These are phyloP conservation scores for Pseudoperonospora humuli DNA, from an alignment of 352 stramenopile genomes.

Conservation along the genomic window DNA sequence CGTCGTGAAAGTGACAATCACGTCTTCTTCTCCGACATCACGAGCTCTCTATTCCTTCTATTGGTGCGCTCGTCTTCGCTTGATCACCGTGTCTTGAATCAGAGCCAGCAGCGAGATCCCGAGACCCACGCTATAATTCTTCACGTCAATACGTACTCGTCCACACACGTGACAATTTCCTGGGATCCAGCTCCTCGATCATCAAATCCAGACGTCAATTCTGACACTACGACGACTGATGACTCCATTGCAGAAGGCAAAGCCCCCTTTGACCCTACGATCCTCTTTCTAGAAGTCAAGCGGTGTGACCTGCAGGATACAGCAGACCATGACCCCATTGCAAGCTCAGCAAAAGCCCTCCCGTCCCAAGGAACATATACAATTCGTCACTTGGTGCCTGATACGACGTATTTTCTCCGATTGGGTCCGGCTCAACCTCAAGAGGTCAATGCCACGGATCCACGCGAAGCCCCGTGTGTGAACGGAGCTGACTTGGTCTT, in stretches of 20 bases:
- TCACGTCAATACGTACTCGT: slow-evolving; percentile 22
- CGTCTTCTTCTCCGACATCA: slow-evolving; percentile 32
- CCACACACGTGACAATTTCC: slow-evolving; percentile 25
- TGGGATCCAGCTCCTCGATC: slow-evolving; percentile 13
- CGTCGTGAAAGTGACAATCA: slow-evolving; percentile 23
- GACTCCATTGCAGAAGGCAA: not conserved
- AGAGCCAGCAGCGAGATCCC: not conserved
- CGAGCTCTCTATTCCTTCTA: slow-evolving; percentile 23
- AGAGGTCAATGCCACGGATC: not conserved
- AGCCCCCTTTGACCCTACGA: not conserved
- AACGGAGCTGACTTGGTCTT: slow-evolving; percentile 20
- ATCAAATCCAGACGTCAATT: not conserved
- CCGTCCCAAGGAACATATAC: slow-evolving; percentile 33
- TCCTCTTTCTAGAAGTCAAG: slow-evolving; percentile 15
- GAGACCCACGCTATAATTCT: not conserved
- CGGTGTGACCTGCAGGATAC: not conserved
- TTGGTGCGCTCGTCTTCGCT: slow-evolving; percentile 5
- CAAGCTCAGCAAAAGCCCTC: slow-evolving; percentile 9
- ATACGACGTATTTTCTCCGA: slow-evolving; percentile 38
- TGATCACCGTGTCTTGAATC: not conserved
- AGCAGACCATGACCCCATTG: not conserved
- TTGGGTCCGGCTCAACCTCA: slow-evolving; percentile 14
- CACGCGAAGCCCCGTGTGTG: not conserved
- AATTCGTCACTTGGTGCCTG: slow-evolving; percentile 32
- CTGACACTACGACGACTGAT: not conserved